phyloP scores from a whole-genome alignment of 176 grass and related monocot species.

The Phoenix dactylifera region DNA sequence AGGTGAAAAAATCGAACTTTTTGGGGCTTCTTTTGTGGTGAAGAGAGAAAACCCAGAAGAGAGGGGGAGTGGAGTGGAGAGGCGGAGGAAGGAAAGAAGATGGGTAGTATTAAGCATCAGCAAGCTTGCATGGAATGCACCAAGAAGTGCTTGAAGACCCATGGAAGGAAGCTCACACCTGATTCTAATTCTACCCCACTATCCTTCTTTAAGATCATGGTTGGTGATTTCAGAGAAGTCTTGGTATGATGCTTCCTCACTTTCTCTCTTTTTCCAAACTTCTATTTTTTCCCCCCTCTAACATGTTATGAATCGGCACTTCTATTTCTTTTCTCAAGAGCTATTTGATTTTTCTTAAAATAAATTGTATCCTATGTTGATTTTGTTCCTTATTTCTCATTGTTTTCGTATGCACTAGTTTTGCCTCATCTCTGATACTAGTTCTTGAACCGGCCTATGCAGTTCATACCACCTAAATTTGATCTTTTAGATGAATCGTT shows the following conservation, averaged over 20 bases:
- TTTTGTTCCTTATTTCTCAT: background rate
- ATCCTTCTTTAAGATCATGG: conserved; percentile 37
- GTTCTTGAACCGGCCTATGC: conserved; percentile 14
- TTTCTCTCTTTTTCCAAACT: background rate
- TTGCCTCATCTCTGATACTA: background rate
- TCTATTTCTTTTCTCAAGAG: background rate
- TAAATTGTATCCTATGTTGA: background rate
- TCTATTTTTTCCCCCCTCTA: background rate
- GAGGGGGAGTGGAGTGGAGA: no score
- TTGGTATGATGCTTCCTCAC: conserved; percentile 28
- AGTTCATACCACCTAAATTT: conserved; percentile 42
- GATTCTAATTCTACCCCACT: background rate
- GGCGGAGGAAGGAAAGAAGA: no score
- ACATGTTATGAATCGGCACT: conserved; percentile 2
- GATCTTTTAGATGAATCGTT: conserved; percentile 17
- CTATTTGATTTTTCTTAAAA: background rate
- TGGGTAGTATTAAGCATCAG: no score
- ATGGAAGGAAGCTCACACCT: no score
- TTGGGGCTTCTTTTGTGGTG: no score
- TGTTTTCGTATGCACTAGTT: background rate
- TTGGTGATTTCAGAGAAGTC: conserved; percentile 27
- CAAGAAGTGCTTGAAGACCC: no score
- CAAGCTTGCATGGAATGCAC: no score
- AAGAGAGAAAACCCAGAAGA: no score
- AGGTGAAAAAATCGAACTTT: no score